Evolutionary conservation across 306 rosid genomes (phyloP).

Genomic region (Malus sieversii): DNA sequence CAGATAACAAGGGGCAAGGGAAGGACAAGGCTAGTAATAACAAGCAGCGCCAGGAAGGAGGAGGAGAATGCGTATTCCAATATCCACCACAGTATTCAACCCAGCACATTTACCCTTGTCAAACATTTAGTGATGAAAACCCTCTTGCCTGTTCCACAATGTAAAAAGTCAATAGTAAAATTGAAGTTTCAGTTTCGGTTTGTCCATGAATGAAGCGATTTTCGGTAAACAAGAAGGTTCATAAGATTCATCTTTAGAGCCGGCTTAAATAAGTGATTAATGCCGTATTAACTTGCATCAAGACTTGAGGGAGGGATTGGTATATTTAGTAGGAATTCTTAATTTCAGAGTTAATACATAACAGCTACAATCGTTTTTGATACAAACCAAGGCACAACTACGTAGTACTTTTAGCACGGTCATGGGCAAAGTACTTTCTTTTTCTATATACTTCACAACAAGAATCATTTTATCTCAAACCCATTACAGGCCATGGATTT

Average conservation of each 20-base stretch:
- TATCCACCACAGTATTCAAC: conserved; percentile 55
- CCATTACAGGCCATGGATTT: conserved; percentile 81
- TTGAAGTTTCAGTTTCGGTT: not conserved
- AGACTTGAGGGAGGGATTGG: not conserved
- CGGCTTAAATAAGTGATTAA: no score
- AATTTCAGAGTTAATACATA: not conserved
- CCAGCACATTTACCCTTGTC: conserved; percentile 33
- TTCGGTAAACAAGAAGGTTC: no score
- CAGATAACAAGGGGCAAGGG: not conserved
- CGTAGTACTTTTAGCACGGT: not conserved
- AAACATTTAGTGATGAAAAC: conserved; percentile 68
- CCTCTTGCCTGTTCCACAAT: conserved; percentile 59
- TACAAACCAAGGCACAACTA: conserved; percentile 2
- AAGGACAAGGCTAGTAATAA: not conserved
- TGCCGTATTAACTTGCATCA: not conserved
- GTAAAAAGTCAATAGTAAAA: conserved; percentile 12
- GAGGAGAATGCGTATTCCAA: conserved; percentile 3
- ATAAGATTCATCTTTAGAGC: no score
- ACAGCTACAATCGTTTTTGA: not conserved
- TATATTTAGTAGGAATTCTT: not conserved
- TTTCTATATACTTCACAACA: conserved; percentile 8
- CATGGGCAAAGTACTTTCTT: not conserved
- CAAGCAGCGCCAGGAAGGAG: not conserved
- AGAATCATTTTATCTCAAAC: conserved; percentile 55
- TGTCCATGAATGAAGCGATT: not conserved